These are phyloP conservation scores for Venturia carpophila DNA, from an alignment of 2,329 filamentous ascomycete genomes.

Conservation along the genomic window DNA sequence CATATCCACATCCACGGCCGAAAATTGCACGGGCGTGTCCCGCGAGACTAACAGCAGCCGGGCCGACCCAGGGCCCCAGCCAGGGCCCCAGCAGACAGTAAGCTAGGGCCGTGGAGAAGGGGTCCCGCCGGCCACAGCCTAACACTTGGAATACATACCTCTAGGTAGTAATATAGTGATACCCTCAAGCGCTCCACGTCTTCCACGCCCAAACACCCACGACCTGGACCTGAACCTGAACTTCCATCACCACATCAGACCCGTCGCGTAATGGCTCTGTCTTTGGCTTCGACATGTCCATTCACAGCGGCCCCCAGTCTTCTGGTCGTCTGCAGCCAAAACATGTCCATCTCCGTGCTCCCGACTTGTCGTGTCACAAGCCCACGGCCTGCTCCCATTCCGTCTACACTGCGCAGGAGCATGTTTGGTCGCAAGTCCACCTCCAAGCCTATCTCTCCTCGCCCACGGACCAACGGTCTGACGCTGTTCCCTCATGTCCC, in stretches of 20 bases:
- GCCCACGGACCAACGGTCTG: not conserved
- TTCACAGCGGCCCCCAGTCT: not conserved
- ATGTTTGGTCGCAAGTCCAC: conserved; percentile 5
- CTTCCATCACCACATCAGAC: not conserved
- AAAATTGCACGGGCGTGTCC: not conserved
- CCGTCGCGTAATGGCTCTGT: not conserved
- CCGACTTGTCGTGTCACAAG: not conserved
- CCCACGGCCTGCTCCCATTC: conserved; percentile 3
- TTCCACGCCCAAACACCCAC: not conserved
- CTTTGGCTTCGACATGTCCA: not conserved
- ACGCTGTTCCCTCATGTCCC: not conserved
- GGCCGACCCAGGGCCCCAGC: not conserved
- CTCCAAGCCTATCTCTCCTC: not conserved
- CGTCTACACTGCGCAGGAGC: not conserved
- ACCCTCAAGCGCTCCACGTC: not conserved
- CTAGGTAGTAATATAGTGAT: no score
- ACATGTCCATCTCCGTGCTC: not conserved
- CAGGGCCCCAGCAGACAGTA: not conserved
- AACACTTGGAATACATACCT: no score
- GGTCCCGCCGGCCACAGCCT: no score
- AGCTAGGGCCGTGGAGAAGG: not conserved
- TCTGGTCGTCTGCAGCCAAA: not conserved
- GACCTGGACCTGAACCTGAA: no score
- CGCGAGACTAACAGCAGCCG: not conserved
- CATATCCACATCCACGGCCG: not conserved